Base-by-base conservation (phyloP, 805 yeast species). In the Suhomyces vadensis region DNA sequence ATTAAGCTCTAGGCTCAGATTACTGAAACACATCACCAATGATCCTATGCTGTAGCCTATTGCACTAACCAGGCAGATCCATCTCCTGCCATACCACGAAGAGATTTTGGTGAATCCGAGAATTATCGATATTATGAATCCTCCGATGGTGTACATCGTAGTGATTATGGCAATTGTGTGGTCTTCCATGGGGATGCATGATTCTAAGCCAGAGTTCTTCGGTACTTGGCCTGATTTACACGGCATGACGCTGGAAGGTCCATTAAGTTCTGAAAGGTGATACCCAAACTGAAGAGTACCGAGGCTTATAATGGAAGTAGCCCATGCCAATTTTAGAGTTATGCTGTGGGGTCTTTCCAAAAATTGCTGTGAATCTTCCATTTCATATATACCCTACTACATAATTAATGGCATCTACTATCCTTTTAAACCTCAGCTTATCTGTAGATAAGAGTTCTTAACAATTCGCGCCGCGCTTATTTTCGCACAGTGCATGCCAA, bases 271-370 rank as follows among this genome's bases (percentile, higher is more conserved):
- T 7, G 73, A 62, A 27, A 69, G 56, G 50, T 69, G 73, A 50
- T 56, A 69, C 3, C 74, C 73, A 52, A 68, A 67, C 48, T 66
- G 71, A 17, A 69, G 49, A 4, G 73, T 68, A 36, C 73, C 61
- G 33, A 67, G 43, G 41, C 69, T 58, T 10, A 65, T 58, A 9
- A 67, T 55, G 16, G 58, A 53, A 10, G 70, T 64, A 19, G 74
- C 64, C 70, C 71, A 67, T 0, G 57, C 68, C 13, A 69, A 51
- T 16, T 52, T 54, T 42, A 54, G 48, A 1, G 72, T 68, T 24
- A 68, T 58, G 29, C 35, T 39, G 35, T 63, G 67, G 5, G 49
- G 53, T 11, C 46, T 35, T 6, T 52, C 48, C 23, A 53, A 44
- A 21, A 16, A 39, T 16, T 13, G 14, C 16, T 37, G 40, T 21